Base-by-base conservation (phyloP, 148 eudicot genomes). In the Suaeda aralocaspica region DNA sequence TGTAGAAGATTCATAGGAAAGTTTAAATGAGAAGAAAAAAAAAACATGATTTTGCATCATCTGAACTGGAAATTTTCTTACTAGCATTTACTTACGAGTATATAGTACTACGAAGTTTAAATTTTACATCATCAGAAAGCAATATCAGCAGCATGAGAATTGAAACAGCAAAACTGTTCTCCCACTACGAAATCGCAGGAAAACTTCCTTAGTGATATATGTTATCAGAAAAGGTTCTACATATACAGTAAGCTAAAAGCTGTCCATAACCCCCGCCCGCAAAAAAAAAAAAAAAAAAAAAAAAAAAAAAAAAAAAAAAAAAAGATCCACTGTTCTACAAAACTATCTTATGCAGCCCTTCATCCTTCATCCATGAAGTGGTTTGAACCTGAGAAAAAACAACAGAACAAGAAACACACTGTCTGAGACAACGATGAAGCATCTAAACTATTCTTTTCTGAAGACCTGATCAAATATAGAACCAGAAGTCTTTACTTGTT, bases 401-500 rank as follows among this genome's bases (percentile, higher is more conserved):
- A 67, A 34, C 51, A 67, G 33, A 56, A 56, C 52, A 52, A n/a
- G 36, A 58, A 42, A 18, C 51, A 57, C 0, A 5, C 34, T 69
- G 19, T 70, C 34, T 59, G 39, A 72, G 63, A 39, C 42, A 53
- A 53, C 62, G 53, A 44, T 24, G 51, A 73, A 36, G 48, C 34
- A 72, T 45, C 55, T 45, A 66, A n/a, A 65, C 42, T 65, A 62
- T 42, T 30, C 41, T 64, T 33, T 49, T n/a, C 76, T 52, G 55
- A 29, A 42, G 19, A 6, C 53, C 14, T 26, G 22, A 30, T 59
- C 63, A 59, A 41, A 18, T 30, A 4, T 56, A 16, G 51, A 33
- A 67, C 42, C 26, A 7, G 48, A 50, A 46, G 16, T 13, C 15
- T 39, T 81, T 74, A 88, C 87, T 86, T 90, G 87, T 90, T 90